Conservation (phyloP, 2,329 filamentous ascomycete genomes). For the Sordariomycetes sp. region DNA sequence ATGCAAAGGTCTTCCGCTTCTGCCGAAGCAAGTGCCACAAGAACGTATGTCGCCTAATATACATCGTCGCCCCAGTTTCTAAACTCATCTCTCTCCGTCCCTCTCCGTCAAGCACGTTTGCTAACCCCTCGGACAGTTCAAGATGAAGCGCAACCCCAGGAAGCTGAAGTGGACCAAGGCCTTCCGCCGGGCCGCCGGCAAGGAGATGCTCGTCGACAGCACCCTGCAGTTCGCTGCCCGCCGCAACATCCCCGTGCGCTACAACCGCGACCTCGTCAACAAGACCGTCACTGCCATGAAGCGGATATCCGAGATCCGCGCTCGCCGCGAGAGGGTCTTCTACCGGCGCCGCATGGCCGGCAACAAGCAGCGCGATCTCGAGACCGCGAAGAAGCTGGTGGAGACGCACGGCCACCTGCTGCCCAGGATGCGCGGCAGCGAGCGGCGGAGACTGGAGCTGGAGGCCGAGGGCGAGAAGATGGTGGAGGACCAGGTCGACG, state of each 20-base stretch:
- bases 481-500: slow-evolving; percentile 15
- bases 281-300: slow-evolving; percentile 90
- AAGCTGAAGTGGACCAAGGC: slow-evolving; percentile 97
- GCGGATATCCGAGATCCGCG: slow-evolving; percentile 75
- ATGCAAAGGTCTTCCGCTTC: slow-evolving; percentile 42
- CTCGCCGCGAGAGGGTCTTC: slow-evolving; percentile 77
- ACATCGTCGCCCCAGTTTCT: background rate
- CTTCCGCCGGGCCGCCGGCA: slow-evolving; percentile 70
- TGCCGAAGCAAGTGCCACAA: slow-evolving; percentile 50
- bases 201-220: slow-evolving; percentile 84
- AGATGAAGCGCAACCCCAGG: slow-evolving; percentile 96
- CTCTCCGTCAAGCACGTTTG: background rate
- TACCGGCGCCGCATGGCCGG: slow-evolving; percentile 91
- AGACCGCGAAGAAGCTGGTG: slow-evolving; percentile 76
- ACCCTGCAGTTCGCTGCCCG: slow-evolving; percentile 87
- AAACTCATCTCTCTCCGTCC: background rate
- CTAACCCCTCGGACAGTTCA: slow-evolving; percentile 46
- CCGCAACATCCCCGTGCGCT: slow-evolving; percentile 89
- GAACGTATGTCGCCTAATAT: slow-evolving; percentile 30
- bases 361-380: slow-evolving; percentile 73
- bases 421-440: slow-evolving; percentile 56
- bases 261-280: slow-evolving; percentile 83
- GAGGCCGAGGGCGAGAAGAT: slow-evolving; percentile 5
- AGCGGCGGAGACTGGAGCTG: slow-evolving; percentile 41
- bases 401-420: slow-evolving; percentile 88